These are phyloP conservation scores for Yamadazyma laniorum DNA, from an alignment of 805 yeast species.

Conservation along the genomic window DNA sequence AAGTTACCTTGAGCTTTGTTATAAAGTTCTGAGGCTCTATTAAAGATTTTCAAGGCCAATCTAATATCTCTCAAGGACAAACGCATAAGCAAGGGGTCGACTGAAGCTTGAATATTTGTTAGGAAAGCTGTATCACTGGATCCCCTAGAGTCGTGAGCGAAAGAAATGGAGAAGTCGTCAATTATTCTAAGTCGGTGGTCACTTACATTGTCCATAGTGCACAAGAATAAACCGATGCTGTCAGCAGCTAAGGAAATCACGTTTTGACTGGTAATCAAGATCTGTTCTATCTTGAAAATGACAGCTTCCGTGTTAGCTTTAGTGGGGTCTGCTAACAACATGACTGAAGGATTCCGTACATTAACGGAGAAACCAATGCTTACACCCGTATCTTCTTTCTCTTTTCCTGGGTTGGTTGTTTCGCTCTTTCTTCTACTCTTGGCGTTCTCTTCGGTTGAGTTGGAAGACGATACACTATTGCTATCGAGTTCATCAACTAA, in stretches of 20 bases:
- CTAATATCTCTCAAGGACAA: slow-evolving; percentile 84
- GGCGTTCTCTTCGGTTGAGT: not conserved
- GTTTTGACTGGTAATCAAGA: slow-evolving; percentile 66
- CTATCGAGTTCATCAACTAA: slow-evolving; percentile 16
- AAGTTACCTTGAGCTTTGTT: slow-evolving; percentile 20
- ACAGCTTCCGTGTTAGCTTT: slow-evolving; percentile 74
- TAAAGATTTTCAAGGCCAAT: slow-evolving; percentile 70
- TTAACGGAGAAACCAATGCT: slow-evolving; percentile 58
- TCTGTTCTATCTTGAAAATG: slow-evolving; percentile 83
- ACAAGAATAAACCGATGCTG: slow-evolving; percentile 83
- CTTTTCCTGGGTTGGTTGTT: not conserved
- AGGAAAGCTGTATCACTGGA: slow-evolving; percentile 57
- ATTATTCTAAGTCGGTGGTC: slow-evolving; percentile 65
- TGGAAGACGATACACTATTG: not conserved
- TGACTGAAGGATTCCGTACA: slow-evolving; percentile 71
- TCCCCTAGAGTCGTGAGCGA: slow-evolving; percentile 69
- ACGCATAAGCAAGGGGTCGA: slow-evolving; percentile 79
- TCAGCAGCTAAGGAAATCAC: slow-evolving; percentile 65
- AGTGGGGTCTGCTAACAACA: slow-evolving; percentile 78
- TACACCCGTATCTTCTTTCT: slow-evolving; percentile 1
- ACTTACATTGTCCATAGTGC: slow-evolving; percentile 69
- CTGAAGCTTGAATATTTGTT: slow-evolving; percentile 63
- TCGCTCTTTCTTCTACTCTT: not conserved
- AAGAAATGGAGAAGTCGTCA: slow-evolving; percentile 83
- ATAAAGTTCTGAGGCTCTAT: slow-evolving; percentile 63